Evolutionary conservation across 176 grass and related monocot genomes (phyloP), one percentile per base, ranked within the genome.

Genomic region (Oryza punctata): DNA sequence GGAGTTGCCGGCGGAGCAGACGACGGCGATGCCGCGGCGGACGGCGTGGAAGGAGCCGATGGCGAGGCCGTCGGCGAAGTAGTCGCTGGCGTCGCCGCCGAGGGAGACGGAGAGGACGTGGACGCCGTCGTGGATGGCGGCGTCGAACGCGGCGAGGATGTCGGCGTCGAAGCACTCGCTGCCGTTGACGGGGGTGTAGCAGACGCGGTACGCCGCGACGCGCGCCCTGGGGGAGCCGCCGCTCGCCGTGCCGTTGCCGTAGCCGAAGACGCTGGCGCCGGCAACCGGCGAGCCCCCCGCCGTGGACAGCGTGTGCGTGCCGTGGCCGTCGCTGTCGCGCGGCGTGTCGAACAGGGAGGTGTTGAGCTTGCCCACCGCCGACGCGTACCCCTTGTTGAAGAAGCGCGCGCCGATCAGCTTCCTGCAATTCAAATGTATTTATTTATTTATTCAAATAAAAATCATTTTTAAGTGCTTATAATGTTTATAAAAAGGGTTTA

Each of bases 401-500:
- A 82, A 97, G 26, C 94, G 87, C 3, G 91, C 94, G 0, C 94
- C 94, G 30, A 94, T 94, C 76, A 97, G 75, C 85, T 97, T 97
- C 87, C 94, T 97, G 78, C 40, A 75, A 70, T 21, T 44, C 57
- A 35, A 67, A 71, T 18, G 6, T 67, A 13, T 7, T 10, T 24
- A 11, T 40, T 70, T 69, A 0, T 38, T 37, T 37, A 0, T 70
- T 12, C 3, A 33, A 24, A 12, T 25, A 77, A 11, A 78, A 43
- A 64, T 6, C 12, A 64, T 63, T 37, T 41, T 11, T 10, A 2
- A 10, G 40, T 41, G 8, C 40, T 41, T 9, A 41, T 41, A 41
- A 41, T 41, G 40, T 41, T 41, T 41, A 41, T 10, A 41, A 10
- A 19, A 57, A 70, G 3, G 66, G 7, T 38, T 38, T 7, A 38